Evolutionary conservation across 352 stramenopile species (phyloP), one percentile per base, ranked within the genome.

Genomic region (Phytophthora sojae): DNA sequence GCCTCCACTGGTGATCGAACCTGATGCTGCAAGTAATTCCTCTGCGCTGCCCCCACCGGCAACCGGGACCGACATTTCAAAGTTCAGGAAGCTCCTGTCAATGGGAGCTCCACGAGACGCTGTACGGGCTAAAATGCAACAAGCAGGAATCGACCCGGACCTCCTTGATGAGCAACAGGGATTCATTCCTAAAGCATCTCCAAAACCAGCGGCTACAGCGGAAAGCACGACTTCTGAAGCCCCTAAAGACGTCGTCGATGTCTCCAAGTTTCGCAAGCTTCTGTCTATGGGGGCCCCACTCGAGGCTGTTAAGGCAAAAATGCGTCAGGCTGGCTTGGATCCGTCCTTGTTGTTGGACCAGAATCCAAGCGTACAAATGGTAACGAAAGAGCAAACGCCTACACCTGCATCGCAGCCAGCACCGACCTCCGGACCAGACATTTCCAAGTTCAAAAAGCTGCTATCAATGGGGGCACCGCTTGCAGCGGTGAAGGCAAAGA

Each of bases 71-170:
- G 82, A 92, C 26, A 69, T 91, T 51, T 85, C 80, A 2, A 89
- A 90, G 51, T 99, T 98, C 64, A 97, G 97, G 42, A 98, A 98
- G 67, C 89, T 99, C 75, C 58, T 96, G 12, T 81, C 81, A 1
- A 96, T 97, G 86, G 90, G 89, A 3, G 86, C 94, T 11, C 89
- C 89, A 11, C 75, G 86, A 0, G 92, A 89, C 52, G 92, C 93
- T n/a, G 85, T 93, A 11, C 77, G 85, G 12, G 76, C 79, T 4
- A 94, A 92, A 62, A 91, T 98, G 81, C 61, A 74, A 9, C 86
- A 96, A 69, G 96, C 78, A 21, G 87, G 87, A 29, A 37, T 94
- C 1, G 71, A 93, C 50, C 83, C 85, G 7, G 60, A 82, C n/a
- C 70, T 94, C 4, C 67, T 96, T 1, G 64, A 72, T 7, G 84